Evolutionary conservation across 306 rosid species (phyloP).

Genomic region (Castanospermum australe): DNA sequence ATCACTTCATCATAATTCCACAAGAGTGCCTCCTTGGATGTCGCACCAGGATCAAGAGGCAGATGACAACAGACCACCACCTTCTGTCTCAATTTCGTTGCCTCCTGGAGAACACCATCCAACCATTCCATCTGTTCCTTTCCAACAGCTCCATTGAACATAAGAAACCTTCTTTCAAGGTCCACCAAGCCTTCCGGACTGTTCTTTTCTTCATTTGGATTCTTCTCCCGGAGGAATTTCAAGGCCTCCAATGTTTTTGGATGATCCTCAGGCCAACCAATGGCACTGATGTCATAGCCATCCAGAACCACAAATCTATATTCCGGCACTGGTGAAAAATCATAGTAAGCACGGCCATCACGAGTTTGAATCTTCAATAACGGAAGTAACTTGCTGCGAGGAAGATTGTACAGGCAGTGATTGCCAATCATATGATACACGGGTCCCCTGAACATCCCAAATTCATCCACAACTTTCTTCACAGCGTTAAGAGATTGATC

Average conservation of each 20-base stretch:
- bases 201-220: constrained; percentile 82
- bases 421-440: constrained; percentile 89
- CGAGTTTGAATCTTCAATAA: constrained; percentile 57
- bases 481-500: constrained; percentile 65
- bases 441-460: constrained; percentile 62
- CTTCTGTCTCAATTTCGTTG: constrained; percentile 65
- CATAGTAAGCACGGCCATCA: constrained; percentile 66
- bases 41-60: constrained; percentile 74
- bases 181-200: constrained; percentile 70
- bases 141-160: constrained; percentile 93
- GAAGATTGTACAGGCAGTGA: constrained; percentile 96
- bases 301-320: constrained; percentile 84
- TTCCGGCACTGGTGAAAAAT: constrained; percentile 71
- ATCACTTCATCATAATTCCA: constrained; percentile 93
- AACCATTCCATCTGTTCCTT: constrained; percentile 87
- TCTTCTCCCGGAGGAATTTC: constrained; percentile 59
- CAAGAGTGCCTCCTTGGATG: constrained; percentile 50
- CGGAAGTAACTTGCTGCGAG: constrained; percentile 73
- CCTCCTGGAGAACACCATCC: constrained; percentile 65
- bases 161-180: constrained; percentile 74
- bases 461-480: constrained; percentile 57
- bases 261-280: constrained; percentile 90
- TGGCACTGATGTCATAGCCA: constrained; percentile 80
- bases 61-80: constrained; percentile 80
- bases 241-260: constrained; percentile 61